Evolutionary conservation across 345 rosid genomes (phyloP).

Genomic region (Hevea brasiliensis): DNA sequence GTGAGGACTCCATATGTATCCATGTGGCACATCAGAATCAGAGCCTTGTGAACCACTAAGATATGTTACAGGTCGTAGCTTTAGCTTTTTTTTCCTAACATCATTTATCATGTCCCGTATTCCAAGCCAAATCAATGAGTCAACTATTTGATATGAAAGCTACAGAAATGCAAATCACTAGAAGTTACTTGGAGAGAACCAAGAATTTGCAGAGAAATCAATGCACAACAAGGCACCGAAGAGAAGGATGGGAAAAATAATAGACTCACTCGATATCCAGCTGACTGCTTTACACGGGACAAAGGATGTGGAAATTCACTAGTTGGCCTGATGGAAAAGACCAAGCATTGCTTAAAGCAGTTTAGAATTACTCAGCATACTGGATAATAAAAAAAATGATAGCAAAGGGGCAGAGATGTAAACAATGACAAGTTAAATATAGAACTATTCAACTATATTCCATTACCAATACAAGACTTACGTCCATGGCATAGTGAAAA

Average conservation of each 20-base stretch:
- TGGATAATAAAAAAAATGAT: conserved; percentile 24
- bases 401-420: conserved; percentile 27
- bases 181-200: conserved; percentile 4
- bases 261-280: conserved; percentile 88
- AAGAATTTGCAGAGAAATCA: conserved; percentile 4
- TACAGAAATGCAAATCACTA: conserved; percentile 26
- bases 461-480: conserved; percentile 70
- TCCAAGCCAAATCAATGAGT: conserved; percentile 98
- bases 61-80: conserved; percentile 93
- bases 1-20: conserved; percentile 99
- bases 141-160: conserved; percentile 97
- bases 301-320: conserved; percentile 98
- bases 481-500: conserved; percentile 99
- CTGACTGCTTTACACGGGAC: conserved; percentile 95
- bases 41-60: conserved; percentile 96
- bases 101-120: conserved; percentile 97
- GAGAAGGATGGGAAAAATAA: conserved; percentile 6
- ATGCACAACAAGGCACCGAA: neutral
- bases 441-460: conserved; percentile 35
- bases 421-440: conserved; percentile 17
- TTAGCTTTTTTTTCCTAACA: conserved; percentile 83
- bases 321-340: conserved; percentile 68
- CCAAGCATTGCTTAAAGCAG: conserved; percentile 25
- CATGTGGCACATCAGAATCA: conserved; percentile 86
- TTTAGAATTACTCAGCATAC: conserved; percentile 32